Conservation (phyloP, 257 asterid genomes). For the Solanum piurae region DNA sequence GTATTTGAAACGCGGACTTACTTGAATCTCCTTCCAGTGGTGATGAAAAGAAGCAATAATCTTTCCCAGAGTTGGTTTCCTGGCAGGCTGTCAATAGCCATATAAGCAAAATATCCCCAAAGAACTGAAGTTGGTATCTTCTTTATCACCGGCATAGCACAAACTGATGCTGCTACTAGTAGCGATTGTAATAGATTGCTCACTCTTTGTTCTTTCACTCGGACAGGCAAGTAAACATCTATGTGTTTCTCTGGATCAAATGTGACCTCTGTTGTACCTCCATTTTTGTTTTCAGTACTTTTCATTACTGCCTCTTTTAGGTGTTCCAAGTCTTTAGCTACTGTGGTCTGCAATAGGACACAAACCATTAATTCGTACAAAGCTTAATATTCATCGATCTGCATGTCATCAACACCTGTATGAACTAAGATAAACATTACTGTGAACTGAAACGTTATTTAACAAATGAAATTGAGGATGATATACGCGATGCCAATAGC, state of each 20-base stretch:
- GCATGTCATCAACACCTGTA: neutral
- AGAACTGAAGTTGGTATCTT: neutral
- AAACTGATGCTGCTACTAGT: conserved; percentile 35
- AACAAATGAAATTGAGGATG: neutral
- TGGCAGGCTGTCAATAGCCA: conserved; percentile 61
- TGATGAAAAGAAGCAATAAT: conserved; percentile 31
- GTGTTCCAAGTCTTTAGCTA: conserved; percentile 31
- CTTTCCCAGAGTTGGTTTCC: conserved; percentile 61
- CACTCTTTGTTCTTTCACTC: conserved; percentile 54
- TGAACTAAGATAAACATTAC: neutral
- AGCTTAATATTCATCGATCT: neutral
- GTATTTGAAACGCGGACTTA: conserved; percentile 2
- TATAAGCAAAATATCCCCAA: conserved; percentile 23
- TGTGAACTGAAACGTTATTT: neutral
- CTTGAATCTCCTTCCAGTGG: conserved; percentile 38
- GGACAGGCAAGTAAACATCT: conserved; percentile 40
- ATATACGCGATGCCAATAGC: neutral
- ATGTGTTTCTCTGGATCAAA: conserved; percentile 38
- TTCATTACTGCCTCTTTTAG: conserved; percentile 43
- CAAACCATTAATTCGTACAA: neutral
- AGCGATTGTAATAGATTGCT: conserved; percentile 52
- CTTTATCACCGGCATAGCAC: conserved; percentile 40
- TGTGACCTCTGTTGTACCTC: neutral
- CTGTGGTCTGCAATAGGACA: conserved; percentile 15
- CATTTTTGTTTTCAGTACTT: neutral